phyloP scores from a whole-genome alignment of 306 rosid genomes.

The Ormosia emarginata region DNA sequence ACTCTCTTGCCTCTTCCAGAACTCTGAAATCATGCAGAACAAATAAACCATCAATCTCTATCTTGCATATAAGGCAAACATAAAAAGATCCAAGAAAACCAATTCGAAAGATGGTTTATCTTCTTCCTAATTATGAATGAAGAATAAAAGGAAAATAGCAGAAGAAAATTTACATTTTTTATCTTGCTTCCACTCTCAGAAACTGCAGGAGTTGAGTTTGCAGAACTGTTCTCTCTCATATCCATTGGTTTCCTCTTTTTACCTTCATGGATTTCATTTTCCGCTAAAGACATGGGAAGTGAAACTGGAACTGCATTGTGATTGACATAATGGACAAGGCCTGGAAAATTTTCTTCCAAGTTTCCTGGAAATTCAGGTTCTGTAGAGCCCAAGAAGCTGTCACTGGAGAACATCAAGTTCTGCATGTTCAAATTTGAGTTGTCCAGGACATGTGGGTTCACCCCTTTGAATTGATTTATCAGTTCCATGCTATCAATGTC shows the following conservation, averaged over 20 bases:
- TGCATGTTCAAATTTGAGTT: constrained; percentile 43
- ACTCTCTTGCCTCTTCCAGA: constrained; percentile 54
- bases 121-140: neutral
- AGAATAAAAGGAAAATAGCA: neutral
- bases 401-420: constrained; percentile 38
- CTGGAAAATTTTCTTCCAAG: constrained; percentile 34
- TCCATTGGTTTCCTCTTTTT: constrained; percentile 51
- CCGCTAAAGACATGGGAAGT: constrained; percentile 8
- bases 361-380: constrained; percentile 41
- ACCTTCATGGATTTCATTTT: constrained; percentile 34
- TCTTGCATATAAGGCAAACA: neutral
- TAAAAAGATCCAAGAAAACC: neutral
- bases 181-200: constrained; percentile 42
- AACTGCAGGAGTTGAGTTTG: constrained; percentile 48
- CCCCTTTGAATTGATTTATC: constrained; percentile 28
- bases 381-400: constrained; percentile 33
- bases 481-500: constrained; percentile 49
- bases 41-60: neutral
- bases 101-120: neutral
- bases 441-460: constrained; percentile 30
- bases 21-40: constrained; percentile 38
- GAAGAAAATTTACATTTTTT: constrained; percentile 42
- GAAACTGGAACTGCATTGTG: constrained; percentile 22
- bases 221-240: constrained; percentile 44
- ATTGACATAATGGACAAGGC: constrained; percentile 23